Evolutionary conservation across 2,329 filamentous ascomycete genomes (phyloP), one percentile per base, ranked within the genome.

Genomic region (Penicillium griseofulvum): DNA sequence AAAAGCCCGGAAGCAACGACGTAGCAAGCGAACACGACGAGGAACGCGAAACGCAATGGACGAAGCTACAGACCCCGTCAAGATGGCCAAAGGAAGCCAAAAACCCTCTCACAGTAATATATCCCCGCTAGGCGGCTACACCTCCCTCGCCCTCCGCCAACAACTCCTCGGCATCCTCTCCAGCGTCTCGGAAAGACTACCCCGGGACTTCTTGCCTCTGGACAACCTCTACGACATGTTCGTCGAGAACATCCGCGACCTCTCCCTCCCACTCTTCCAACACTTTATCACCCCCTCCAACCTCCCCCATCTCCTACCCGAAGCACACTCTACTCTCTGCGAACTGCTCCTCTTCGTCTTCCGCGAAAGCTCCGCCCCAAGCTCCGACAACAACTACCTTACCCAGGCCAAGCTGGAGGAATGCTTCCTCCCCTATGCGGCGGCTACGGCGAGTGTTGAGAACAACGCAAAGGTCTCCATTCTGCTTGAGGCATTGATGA

Each of bases 401-500:
- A 79, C 71, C 5, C 78, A 81, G 58, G 46, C 67, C 0, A 78
- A 80, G 16, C 74, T 87, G 19, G 79, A 83, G 56, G 60, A 77
- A 41, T 86, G 85, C 65, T 92, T 85, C 68, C 79, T 91, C 2
- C 83, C 83, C 0, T 85, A 81, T 60, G 78, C 87, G 0, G 87
- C 89, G 1, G 86, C 83, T 55, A 84, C 81, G 0, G 76, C 81
- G 14, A 80, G 78, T 7, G 71, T 81, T 0, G 80, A 83, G 19
- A 88, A 91, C 59, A 92, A 94, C 63, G 86, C 87, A 28, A 89
- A 88, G 68, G 78, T 92, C 36, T 86, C 87, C 2, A 72, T 92
- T 10, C 71, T 89, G 29, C 74, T 91, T 0, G 90, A 93, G 72
- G 79, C 79, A 2, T 71, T 90, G 47, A 65, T 90, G 29, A 79